phyloP scores from a whole-genome alignment of 148 eudicot species.

The Linanthus parryae region DNA sequence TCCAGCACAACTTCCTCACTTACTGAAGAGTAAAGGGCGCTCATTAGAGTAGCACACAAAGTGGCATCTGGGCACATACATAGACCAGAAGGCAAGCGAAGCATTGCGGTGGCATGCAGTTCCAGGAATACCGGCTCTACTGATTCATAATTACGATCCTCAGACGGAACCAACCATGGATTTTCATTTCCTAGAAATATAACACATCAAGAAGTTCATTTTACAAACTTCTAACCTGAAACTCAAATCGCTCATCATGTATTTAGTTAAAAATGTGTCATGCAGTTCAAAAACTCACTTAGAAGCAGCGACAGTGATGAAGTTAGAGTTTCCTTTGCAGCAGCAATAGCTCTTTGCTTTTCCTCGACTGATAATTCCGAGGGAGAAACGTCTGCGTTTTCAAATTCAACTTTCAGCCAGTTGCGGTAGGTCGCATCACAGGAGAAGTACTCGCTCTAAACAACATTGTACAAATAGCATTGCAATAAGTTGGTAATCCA shows the following conservation, averaged over 20 bases:
- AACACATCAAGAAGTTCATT: no score
- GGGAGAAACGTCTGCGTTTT: conserved; percentile 57
- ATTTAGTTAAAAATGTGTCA: no score
- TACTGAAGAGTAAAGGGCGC: conserved; percentile 80
- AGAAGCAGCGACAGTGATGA: conserved; percentile 58
- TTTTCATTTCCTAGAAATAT: conserved; percentile 71
- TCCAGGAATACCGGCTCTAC: conserved; percentile 61
- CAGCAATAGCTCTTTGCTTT: conserved; percentile 50
- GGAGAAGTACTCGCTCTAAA: conserved; percentile 82
- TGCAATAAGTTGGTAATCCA: no score
- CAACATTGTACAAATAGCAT: no score
- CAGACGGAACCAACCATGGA: conserved; percentile 69
- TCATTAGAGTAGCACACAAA: conserved; percentile 76
- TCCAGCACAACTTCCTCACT: conserved; percentile 57
- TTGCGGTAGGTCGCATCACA: conserved; percentile 97
- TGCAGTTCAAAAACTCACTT: conserved; percentile 49
- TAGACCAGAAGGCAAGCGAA: conserved; percentile 90
- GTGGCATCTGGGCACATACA: conserved; percentile 91
- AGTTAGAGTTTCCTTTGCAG: conserved; percentile 61
- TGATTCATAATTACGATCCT: conserved; percentile 44
- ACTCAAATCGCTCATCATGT: no score
- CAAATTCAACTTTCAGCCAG: conserved; percentile 78
- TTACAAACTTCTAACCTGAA: conserved; percentile 1
- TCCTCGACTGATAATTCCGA: conserved; percentile 64
- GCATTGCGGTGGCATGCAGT: conserved; percentile 79